Conservation (phyloP, 306 rosid species). For the Castanopsis chinensis region DNA sequence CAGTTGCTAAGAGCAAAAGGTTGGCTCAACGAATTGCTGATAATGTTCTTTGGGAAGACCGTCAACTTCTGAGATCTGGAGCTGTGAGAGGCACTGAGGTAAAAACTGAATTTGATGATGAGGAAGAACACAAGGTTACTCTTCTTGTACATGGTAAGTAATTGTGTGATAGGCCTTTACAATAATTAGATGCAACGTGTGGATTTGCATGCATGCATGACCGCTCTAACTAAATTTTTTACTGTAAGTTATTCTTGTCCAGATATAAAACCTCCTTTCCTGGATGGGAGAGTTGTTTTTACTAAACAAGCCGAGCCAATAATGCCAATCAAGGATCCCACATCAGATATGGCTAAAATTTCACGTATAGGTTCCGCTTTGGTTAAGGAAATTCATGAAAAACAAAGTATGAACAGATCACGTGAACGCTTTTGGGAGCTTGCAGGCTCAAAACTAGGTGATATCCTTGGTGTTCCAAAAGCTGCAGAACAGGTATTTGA, state of each 20-base stretch:
- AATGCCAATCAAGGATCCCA: conserved; percentile 96
- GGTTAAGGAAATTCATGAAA: conserved; percentile 89
- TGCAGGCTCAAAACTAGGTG: conserved; percentile 98
- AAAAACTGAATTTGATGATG: conserved; percentile 95
- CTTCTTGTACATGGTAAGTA: conserved; percentile 94
- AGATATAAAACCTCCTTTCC: conserved; percentile 98
- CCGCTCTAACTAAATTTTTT: not conserved
- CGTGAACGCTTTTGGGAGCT: conserved; percentile 99
- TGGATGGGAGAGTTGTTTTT: conserved; percentile 94
- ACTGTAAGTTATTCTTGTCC: conserved; percentile 22
- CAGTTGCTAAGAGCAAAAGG: conserved; percentile 89
- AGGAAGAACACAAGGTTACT: conserved; percentile 92
- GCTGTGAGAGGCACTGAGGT: conserved; percentile 98
- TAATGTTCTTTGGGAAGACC: conserved; percentile 98
- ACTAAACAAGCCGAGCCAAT: conserved; percentile 98
- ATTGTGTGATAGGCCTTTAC: not conserved
- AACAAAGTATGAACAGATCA: conserved; percentile 84
- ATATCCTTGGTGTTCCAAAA: conserved; percentile 91
- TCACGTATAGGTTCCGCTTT: conserved; percentile 88
- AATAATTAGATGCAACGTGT: conserved; percentile 4
- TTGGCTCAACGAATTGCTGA: conserved; percentile 92
- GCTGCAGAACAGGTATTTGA: conserved; percentile 82
- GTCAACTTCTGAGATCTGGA: conserved; percentile 93
- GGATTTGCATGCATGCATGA: not conserved
- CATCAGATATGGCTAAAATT: conserved; percentile 98